phyloP scores from a whole-genome alignment of 192 early-diverging fungal genomes.

The Coemansia sp. region DNA sequence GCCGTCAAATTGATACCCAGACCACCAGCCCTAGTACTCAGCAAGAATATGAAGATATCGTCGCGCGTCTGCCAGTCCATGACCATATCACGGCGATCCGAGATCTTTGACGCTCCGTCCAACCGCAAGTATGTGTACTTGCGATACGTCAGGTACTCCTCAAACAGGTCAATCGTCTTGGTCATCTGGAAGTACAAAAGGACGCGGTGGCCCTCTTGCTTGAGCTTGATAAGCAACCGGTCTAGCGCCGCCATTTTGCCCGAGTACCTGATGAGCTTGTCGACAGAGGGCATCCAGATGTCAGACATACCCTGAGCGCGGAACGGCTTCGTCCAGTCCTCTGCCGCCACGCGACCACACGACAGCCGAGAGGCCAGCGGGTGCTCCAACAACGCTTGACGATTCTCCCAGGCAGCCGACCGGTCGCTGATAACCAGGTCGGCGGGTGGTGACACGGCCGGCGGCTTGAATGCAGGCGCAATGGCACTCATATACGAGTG shows the following conservation, averaged over 20 bases:
- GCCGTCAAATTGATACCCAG: constrained; percentile 92
- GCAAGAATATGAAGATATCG: constrained; percentile 86
- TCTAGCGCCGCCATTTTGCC: constrained; percentile 79
- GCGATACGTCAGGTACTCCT: constrained; percentile 84
- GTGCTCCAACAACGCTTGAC: constrained; percentile 38
- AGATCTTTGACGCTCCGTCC: constrained; percentile 87
- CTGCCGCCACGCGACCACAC: constrained; percentile 24
- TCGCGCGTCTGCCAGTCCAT: constrained; percentile 87
- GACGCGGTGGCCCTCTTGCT: constrained; percentile 78
- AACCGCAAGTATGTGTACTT: constrained; percentile 88
- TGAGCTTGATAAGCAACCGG: constrained; percentile 69
- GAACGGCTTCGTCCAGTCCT: constrained; percentile 52
- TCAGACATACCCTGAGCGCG: constrained; percentile 61
- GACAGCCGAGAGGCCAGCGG: constrained; percentile 35
- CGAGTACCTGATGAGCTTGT: constrained; percentile 78
- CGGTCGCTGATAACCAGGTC: constrained; percentile 67
- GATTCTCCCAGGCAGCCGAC: constrained; percentile 63
- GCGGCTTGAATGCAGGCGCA: constrained; percentile 58
- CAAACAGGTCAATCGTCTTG: constrained; percentile 86
- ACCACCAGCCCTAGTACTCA: constrained; percentile 85
- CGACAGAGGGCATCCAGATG: constrained; percentile 76
- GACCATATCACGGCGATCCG: constrained; percentile 90
- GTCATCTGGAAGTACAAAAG: constrained; percentile 92
- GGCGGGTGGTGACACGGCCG: constrained; percentile 66
- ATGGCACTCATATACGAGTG: constrained; percentile 42